Conservation (phyloP, 1,139 yeast species). For the Magnusiomyces clavatus region DNA sequence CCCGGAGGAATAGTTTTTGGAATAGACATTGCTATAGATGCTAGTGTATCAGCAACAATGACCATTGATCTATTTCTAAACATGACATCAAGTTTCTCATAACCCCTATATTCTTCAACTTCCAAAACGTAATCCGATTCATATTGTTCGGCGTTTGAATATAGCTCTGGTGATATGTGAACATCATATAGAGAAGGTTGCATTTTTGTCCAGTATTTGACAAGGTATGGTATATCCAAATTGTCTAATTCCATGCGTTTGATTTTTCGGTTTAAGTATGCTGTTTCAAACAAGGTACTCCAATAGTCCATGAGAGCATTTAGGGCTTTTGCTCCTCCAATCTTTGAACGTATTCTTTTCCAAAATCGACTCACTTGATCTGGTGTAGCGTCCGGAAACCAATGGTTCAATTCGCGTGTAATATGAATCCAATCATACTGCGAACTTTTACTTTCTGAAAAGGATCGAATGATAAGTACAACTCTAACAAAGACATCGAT, state of each 20-base stretch:
- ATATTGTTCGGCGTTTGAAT: conserved; percentile 12
- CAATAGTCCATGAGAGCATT: conserved; percentile 49
- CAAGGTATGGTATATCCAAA: conserved; percentile 42
- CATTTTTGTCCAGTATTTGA: conserved; percentile 50
- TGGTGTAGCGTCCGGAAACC: conserved; percentile 26
- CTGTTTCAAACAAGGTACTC: conserved; percentile 48
- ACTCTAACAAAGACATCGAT: conserved; percentile 46
- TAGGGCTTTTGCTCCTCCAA: conserved; percentile 49
- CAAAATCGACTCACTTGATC: conserved; percentile 46
- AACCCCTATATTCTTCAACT: conserved; percentile 9
- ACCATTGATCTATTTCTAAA: conserved; percentile 23
- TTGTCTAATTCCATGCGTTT: conserved; percentile 38
- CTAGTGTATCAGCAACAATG: conserved; percentile 23
- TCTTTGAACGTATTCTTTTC: conserved; percentile 49
- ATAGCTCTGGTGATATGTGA: conserved; percentile 38
- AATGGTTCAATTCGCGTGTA: conserved; percentile 35
- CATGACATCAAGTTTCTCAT: no score
- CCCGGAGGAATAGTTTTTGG: conserved; percentile 15
- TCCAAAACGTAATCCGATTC: conserved; percentile 3
- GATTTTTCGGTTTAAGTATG: conserved; percentile 45
- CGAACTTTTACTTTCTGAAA: conserved; percentile 36
- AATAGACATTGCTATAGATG: conserved; percentile 10
- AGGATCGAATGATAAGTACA: conserved; percentile 55
- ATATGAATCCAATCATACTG: conserved; percentile 53
- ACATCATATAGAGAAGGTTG: conserved; percentile 31